Conservation (phyloP, 2,329 filamentous ascomycete species). For the Nemania abortiva region DNA sequence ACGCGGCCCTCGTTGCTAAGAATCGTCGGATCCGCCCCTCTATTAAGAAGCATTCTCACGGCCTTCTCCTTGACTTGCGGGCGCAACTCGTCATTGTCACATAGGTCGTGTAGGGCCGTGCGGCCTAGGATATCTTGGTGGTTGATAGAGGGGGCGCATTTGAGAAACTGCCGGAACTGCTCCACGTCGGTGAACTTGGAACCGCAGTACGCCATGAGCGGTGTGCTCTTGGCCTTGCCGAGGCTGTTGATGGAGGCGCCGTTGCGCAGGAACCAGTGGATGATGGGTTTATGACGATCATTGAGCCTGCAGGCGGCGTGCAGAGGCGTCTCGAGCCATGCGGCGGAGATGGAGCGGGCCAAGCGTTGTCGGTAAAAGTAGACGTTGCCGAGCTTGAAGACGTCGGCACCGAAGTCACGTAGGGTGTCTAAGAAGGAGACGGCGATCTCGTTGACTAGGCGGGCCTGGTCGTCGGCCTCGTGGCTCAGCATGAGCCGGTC, state of each 20-base stretch:
- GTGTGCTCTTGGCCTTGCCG: neutral
- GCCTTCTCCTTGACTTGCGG: slow-evolving; percentile 18
- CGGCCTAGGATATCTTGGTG: slow-evolving; percentile 7
- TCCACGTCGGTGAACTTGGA: neutral
- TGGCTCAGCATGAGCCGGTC: neutral
- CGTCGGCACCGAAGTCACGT: slow-evolving; percentile 20
- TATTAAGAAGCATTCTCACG: slow-evolving; percentile 22
- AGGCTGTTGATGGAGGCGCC: slow-evolving; percentile 15
- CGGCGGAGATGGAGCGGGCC: neutral
- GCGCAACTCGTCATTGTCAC: neutral
- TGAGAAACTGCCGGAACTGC: slow-evolving; percentile 24
- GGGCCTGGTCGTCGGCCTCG: slow-evolving; percentile 16
- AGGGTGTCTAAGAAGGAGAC: slow-evolving; percentile 20
- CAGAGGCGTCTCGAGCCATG: slow-evolving; percentile 6
- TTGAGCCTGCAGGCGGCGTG: slow-evolving; percentile 23
- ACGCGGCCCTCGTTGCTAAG: neutral
- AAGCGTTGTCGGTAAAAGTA: neutral
- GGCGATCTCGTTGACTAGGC: slow-evolving; percentile 22
- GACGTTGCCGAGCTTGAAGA: neutral
- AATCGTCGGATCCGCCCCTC: slow-evolving; percentile 24
- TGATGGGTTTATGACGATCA: slow-evolving; percentile 26
- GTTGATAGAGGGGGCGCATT: slow-evolving; percentile 11
- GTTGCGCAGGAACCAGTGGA: slow-evolving; percentile 32
- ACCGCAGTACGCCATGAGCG: slow-evolving; percentile 32
- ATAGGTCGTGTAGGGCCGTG: slow-evolving; percentile 33